Evolutionary conservation across 768 basidiomycete genomes (phyloP).

Genomic region (Pleurotus ostreatus): DNA sequence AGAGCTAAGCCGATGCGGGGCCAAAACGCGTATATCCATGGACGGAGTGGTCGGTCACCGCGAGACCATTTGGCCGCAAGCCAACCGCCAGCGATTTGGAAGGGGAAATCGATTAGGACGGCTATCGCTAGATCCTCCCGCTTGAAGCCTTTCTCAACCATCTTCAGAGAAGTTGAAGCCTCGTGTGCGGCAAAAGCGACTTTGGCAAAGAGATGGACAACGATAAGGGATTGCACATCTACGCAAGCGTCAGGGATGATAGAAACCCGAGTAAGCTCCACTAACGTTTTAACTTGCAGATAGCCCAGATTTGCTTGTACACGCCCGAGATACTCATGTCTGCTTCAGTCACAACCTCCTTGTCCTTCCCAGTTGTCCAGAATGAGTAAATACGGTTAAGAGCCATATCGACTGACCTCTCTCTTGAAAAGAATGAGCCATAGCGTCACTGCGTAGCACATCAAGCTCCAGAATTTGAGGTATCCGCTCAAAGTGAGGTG

Average conservation of each 20-base stretch:
- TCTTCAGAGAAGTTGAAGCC: slow-evolving; percentile 83
- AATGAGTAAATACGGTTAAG: not conserved
- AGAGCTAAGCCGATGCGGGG: slow-evolving; percentile 74
- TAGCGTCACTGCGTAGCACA: slow-evolving; percentile 80
- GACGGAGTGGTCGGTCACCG: slow-evolving; percentile 72
- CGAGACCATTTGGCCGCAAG: slow-evolving; percentile 88
- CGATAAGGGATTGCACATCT: slow-evolving; percentile 89
- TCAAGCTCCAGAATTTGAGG: slow-evolving; percentile 78
- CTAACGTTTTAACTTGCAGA: slow-evolving; percentile 87
- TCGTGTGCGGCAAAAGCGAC: slow-evolving; percentile 95
- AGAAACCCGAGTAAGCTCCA: slow-evolving; percentile 9
- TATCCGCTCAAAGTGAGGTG: slow-evolving; percentile 72
- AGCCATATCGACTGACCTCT: slow-evolving; percentile 52
- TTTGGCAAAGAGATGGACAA: slow-evolving; percentile 89
- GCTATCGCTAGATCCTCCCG: slow-evolving; percentile 95
- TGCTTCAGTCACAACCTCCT: slow-evolving; percentile 64
- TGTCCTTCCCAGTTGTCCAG: slow-evolving; percentile 45
- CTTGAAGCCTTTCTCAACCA: slow-evolving; percentile 94
- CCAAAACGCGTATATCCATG: slow-evolving; percentile 93
- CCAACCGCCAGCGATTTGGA: slow-evolving; percentile 94
- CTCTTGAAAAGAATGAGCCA: slow-evolving; percentile 87
- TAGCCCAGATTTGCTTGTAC: slow-evolving; percentile 93
- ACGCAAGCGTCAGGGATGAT: slow-evolving; percentile 9
- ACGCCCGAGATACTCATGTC: slow-evolving; percentile 90
- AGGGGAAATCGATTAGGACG: slow-evolving; percentile 95